Evolutionary conservation across 1,139 yeast genomes (phyloP), one percentile per base, ranked within the genome.

Genomic region (Geotrichum restrictum): DNA sequence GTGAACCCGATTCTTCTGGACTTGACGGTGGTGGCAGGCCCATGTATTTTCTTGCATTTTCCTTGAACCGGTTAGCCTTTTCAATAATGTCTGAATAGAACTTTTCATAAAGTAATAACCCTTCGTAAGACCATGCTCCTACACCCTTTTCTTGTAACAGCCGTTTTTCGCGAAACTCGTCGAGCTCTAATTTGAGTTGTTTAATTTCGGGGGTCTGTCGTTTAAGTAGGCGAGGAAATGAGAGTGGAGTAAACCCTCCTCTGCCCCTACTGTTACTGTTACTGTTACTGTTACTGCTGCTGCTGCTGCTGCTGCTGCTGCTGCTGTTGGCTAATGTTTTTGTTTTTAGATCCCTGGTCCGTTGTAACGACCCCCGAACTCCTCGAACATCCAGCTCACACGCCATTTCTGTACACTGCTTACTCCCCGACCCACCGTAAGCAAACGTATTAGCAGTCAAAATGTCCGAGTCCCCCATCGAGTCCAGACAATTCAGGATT

Each of bases 401-500:
- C 6, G 53, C 56, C 7, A 53, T 41, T 41, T 53, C 48, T 3
- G 50, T 46, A 11, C 41, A 33, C 33, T 40, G 48, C 19, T 29
- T 13, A 11, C 38, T 44, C 10, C 52, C 48, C 4, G 34, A 11
- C n/a, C 51, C 53, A 1, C 49, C 51, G 16, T 46, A 45, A 11
- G 33, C 32, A 4, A 37, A 34, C 7, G n/a, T 29, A n/a, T 27
- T 46, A 4, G 51, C 40, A 7, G 50, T 38, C 13, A 49, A 36
- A 7, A 47, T 5, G 22, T 50, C 56, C n/a, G 45, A 44, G 10
- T 36, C 45, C 48, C 70, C 66, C 45, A 67, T 51, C 49, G 57
- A 48, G 11, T 67, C 68, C 11, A 65, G 51, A 44, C 64, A 59
- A 2, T 44, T 48, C 1, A 53, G 55, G 0, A 63, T 59, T 1